Percentiles rank a stretch among this genome's conserved stretches.
phyloP scores from a whole-genome alignment of 805 yeast genomes.

The Lipomyces yamanashiensis region DNA sequence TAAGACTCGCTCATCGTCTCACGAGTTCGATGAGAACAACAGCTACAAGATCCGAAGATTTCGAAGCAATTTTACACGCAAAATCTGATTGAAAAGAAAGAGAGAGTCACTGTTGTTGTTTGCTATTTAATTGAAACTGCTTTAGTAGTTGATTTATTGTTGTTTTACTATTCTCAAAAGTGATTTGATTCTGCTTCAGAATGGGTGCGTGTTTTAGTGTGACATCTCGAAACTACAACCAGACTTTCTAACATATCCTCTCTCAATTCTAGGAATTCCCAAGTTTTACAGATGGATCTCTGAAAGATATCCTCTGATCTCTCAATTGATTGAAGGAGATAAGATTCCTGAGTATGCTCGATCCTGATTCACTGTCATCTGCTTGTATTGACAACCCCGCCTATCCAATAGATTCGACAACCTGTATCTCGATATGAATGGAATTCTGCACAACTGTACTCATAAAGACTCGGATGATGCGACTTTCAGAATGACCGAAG shows the following conservation, averaged over 20 bases:
- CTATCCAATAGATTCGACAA: slow-evolving; percentile 66
- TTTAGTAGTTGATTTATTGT: too few relatives aligned
- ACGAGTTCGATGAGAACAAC: too few relatives aligned
- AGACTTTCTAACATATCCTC: too few relatives aligned
- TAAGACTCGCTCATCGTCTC: too few relatives aligned
- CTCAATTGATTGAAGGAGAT: slow-evolving; percentile 78
- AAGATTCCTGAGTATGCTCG: slow-evolving; percentile 74
- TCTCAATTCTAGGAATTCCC: slow-evolving; percentile 60
- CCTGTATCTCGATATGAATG: slow-evolving; percentile 94
- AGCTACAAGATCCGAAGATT: too few relatives aligned
- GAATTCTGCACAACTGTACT: slow-evolving; percentile 89
- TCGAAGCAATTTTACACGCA: too few relatives aligned
- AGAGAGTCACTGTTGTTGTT: too few relatives aligned
- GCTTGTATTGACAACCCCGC: slow-evolving; percentile 2
- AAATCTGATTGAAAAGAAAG: too few relatives aligned
- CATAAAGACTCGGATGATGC: slow-evolving; percentile 76
- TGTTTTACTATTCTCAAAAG: too few relatives aligned
- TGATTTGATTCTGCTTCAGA: background rate
- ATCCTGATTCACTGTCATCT: background rate
- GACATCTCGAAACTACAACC: too few relatives aligned
- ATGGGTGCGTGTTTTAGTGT: slow-evolving; percentile 1
- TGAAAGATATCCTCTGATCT: slow-evolving; percentile 97
- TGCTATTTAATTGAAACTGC: too few relatives aligned
- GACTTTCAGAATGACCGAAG: slow-evolving; percentile 76
- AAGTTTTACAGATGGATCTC: slow-evolving; percentile 95